These are phyloP conservation scores for Lathyrus tuberosus DNA, from an alignment of 306 rosid genomes.

Conservation along the genomic window DNA sequence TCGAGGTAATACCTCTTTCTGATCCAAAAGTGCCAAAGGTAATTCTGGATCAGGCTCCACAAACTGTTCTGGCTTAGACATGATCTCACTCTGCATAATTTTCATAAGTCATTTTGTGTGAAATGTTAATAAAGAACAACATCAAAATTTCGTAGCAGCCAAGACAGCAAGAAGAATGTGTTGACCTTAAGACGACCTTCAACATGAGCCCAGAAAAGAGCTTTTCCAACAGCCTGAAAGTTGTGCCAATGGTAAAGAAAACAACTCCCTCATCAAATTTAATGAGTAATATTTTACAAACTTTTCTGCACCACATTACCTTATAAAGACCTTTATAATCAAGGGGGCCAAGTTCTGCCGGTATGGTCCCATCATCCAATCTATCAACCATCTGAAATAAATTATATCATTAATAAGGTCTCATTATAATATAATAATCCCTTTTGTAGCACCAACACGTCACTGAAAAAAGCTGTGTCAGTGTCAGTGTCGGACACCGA, in stretches of 20 bases:
- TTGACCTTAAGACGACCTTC: conserved; percentile 97
- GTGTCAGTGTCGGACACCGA: too few relatives aligned
- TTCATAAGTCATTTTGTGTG: conserved; percentile 36
- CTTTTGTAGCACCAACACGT: too few relatives aligned
- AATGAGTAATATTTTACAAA: conserved; percentile 14
- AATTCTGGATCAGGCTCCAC: conserved; percentile 93
- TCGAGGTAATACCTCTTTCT: conserved; percentile 71
- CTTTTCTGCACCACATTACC: conserved; percentile 49
- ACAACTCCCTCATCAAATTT: conserved; percentile 28
- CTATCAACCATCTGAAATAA: conserved; percentile 93
- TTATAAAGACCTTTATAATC: conserved; percentile 93
- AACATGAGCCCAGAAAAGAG: conserved; percentile 96
- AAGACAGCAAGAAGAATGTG: conserved; percentile 25
- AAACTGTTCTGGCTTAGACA: conserved; percentile 94
- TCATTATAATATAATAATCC: conserved; percentile 8
- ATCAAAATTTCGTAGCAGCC: neutral
- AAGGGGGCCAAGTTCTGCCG: conserved; percentile 71
- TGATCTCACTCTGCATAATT: conserved; percentile 86
- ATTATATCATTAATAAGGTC: conserved; percentile 40
- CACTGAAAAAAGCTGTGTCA: too few relatives aligned
- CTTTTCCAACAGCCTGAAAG: conserved; percentile 95
- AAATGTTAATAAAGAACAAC: conserved; percentile 22
- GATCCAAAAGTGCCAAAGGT: conserved; percentile 93
- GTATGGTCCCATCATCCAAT: conserved; percentile 80
- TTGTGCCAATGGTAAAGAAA: conserved; percentile 47